Base-by-base conservation (phyloP, 2,329 filamentous ascomycete species). In the Aaosphaeria pasadenensis region DNA sequence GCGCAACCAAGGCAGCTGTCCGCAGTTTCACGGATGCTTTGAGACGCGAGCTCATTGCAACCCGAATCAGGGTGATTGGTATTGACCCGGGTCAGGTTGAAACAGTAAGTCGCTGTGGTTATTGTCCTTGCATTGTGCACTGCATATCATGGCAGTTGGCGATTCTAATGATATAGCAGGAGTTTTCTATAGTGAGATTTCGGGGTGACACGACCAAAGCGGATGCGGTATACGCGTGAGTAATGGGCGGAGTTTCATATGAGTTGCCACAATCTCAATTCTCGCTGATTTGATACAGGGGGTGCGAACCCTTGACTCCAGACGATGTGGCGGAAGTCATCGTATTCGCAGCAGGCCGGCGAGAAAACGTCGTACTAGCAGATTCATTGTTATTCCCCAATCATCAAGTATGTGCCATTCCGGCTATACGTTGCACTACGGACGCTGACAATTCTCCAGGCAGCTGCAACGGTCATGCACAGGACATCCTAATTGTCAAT, bases 31-130 rank as follows among this genome's bases (percentile, higher is more conserved):
- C 88, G 1, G 88, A 94, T 46, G 80, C 85, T 9, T 71, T 95
- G 67, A 78, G 90, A 55, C 88, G 85, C 69, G 89, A 95, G 73
- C 78, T 92, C 51, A 85, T 95, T 56, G 78, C 85, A 11, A 88
- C 85, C n/a, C 78, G 87, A 50, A 88, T 95, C 54, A 77, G 89
- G 48, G 79, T 95, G 51, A 94, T 95, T 54, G 87, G 88, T 70
- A 79, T 95, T 60, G 90, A 95, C 63, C 90, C 90, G 0, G 89
- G 89, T 29, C 89, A 94, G 72, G 89, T 95, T 44, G 89, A 95
- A 77, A 95, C 90, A 43, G 39, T 41, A 28, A 41, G 11, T 9
- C 9, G 24, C 24, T 41, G 11, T n/a, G 17, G 17, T 24, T 24
- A 24, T 24, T 24, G 17, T 24, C 17, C 17, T 24, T 24, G 17